These are phyloP conservation scores for Globisporangium irregulare DNA, from an alignment of 352 stramenopile genomes.

Conservation along the genomic window DNA sequence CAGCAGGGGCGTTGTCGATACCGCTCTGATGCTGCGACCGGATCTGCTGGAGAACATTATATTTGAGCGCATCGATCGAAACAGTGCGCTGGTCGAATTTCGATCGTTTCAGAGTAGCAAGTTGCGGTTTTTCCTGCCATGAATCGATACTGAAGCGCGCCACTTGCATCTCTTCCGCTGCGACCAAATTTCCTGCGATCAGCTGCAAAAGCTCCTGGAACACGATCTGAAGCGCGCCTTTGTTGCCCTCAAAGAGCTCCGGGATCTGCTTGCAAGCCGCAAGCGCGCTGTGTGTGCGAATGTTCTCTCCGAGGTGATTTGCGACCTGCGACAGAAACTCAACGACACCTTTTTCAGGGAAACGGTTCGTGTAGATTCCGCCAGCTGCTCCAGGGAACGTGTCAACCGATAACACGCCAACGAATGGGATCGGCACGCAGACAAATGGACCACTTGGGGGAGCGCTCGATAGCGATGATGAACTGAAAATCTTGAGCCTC, in stretches of 20 bases:
- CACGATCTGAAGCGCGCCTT: constrained; percentile 34
- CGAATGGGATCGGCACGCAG: constrained; percentile 67
- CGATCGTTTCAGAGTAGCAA: not conserved
- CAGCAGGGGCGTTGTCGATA: not conserved
- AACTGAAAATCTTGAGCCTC: constrained; percentile 31
- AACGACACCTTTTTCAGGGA: constrained; percentile 61
- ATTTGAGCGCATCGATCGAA: not conserved
- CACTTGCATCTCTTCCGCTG: constrained; percentile 36
- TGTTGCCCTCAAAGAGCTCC: constrained; percentile 60
- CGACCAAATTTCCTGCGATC: constrained; percentile 41
- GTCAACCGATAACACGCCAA: constrained; percentile 63
- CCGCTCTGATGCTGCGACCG: constrained; percentile 9
- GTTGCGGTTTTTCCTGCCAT: not conserved
- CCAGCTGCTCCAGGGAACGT: constrained; percentile 57
- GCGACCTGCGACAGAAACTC: constrained; percentile 44
- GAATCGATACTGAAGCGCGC: constrained; percentile 18
- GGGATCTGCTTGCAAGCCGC: constrained; percentile 22
- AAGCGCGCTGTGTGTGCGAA: constrained; percentile 30
- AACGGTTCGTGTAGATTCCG: constrained; percentile 36
- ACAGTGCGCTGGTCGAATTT: too few species aligned
- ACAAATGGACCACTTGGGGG: constrained; percentile 39
- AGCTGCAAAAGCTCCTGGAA: constrained; percentile 34
- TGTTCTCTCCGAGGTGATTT: constrained; percentile 43
- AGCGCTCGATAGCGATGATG: not conserved
- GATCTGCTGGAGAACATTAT: constrained; percentile 5